phyloP scores from a whole-genome alignment of 352 stramenopile genomes.

The Pythium aphanidermatum region DNA sequence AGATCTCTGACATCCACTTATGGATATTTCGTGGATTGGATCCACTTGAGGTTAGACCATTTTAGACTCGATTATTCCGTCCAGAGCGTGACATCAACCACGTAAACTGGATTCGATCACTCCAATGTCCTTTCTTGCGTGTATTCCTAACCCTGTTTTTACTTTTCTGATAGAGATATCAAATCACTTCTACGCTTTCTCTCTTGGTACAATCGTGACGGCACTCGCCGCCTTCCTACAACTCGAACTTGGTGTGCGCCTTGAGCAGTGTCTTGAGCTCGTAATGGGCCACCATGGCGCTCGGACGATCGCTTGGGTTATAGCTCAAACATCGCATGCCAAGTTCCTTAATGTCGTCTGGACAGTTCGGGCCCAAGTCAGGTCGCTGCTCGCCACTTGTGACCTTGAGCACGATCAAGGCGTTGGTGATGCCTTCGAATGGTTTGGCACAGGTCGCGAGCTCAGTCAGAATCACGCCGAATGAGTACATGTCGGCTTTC shows the following conservation, averaged over 20 bases:
- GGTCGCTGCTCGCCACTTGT: slow-evolving; percentile 58
- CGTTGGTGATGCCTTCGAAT: slow-evolving; percentile 65
- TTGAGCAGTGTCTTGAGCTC: slow-evolving; percentile 67
- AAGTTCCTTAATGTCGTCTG: slow-evolving; percentile 61
- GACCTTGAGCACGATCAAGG: slow-evolving; percentile 68
- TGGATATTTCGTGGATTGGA: too few species aligned
- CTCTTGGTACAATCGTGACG: too few species aligned
- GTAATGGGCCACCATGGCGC: slow-evolving; percentile 68
- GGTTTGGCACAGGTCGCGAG: slow-evolving; percentile 57
- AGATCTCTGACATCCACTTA: too few species aligned
- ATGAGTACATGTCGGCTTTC: slow-evolving; percentile 85
- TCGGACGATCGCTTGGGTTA: slow-evolving; percentile 53
- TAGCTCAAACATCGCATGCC: slow-evolving; percentile 58
- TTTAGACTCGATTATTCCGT: too few species aligned
- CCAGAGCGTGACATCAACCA: too few species aligned
- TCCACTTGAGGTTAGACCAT: too few species aligned
- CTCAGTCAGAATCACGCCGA: slow-evolving; percentile 75
- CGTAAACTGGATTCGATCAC: too few species aligned
- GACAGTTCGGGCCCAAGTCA: slow-evolving; percentile 44
- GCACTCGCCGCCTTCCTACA: too few species aligned
- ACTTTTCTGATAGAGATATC: too few species aligned
- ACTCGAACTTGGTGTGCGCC: slow-evolving; percentile 12
- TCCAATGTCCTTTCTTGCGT: too few species aligned
- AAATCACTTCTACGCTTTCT: too few species aligned
- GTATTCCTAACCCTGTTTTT: too few species aligned